Conservation (phyloP, 768 basidiomycete species). For the Leccinellum luteum region DNA sequence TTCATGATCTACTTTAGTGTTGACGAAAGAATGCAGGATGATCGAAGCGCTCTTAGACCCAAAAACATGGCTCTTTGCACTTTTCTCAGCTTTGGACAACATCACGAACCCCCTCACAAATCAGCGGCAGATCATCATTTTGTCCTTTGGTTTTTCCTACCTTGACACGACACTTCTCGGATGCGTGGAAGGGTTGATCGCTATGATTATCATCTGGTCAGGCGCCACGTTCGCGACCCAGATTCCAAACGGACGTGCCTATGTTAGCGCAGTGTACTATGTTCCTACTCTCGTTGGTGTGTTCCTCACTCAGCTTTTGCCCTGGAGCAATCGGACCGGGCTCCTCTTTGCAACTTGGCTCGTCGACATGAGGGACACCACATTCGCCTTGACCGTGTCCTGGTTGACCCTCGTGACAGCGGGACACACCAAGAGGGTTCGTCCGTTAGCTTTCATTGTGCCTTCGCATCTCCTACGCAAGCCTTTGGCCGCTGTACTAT, state of each 20-base stretch:
- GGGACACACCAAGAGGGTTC: constrained; percentile 71
- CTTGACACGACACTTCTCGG: constrained; percentile 69
- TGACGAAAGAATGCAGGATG: constrained; percentile 42
- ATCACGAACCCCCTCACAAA: constrained; percentile 68
- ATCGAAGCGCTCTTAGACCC: constrained; percentile 65
- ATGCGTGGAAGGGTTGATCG: constrained; percentile 63
- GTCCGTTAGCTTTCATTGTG: constrained; percentile 1
- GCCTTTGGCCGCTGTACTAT: neutral
- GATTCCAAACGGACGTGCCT: constrained; percentile 57
- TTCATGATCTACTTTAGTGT: neutral
- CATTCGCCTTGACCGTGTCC: constrained; percentile 31
- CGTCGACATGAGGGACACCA: constrained; percentile 43
- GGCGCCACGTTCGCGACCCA: constrained; percentile 59
- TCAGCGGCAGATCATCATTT: constrained; percentile 61
- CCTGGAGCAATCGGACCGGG: constrained; percentile 65
- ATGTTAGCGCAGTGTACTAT: constrained; percentile 56
- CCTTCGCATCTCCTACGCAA: neutral
- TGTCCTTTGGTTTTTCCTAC: constrained; percentile 61
- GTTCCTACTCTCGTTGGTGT: constrained; percentile 64
- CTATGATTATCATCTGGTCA: constrained; percentile 68
- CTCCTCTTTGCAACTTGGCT: constrained; percentile 46
- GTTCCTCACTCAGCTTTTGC: constrained; percentile 60
- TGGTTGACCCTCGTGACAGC: constrained; percentile 68
- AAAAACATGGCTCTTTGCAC: constrained; percentile 74
- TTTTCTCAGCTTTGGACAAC: constrained; percentile 60